Evolutionary conservation across 2,329 filamentous ascomycete genomes (phyloP).

Genomic region (Ophiostoma quercus): DNA sequence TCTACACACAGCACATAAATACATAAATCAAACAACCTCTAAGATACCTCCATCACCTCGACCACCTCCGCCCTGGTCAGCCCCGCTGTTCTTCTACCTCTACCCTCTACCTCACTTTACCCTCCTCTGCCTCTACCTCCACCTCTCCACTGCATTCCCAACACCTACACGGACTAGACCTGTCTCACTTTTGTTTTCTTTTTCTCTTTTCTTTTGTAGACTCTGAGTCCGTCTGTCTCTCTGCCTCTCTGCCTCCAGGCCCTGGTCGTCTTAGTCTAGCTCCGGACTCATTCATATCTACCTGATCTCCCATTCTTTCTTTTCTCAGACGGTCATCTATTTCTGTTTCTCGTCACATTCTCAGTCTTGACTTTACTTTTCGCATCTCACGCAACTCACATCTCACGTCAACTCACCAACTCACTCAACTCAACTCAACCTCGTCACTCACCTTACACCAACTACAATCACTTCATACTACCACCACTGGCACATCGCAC

Average conservation of each 20-base stretch:
- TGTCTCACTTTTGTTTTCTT: conserved; percentile 12
- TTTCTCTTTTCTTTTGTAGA: conserved; percentile 3
- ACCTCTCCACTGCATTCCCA: not conserved
- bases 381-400: not conserved
- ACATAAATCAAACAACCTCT: too few relatives aligned
- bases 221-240: not conserved
- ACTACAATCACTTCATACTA: not conserved
- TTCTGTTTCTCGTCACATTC: not conserved
- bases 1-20: too few relatives aligned
- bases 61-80: not conserved
- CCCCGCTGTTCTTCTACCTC: conserved; percentile 1
- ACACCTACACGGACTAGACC: not conserved
- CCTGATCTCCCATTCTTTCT: conserved; percentile 14
- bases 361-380: not conserved
- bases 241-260: not conserved
- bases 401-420: not conserved
- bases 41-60: too few relatives aligned
- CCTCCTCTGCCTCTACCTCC: not conserved
- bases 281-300: conserved; percentile 4
- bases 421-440: not conserved
- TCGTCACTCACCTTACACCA: not conserved
- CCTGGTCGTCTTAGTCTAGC: not conserved
- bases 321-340: conserved; percentile 8
- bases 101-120: not conserved
- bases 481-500: not conserved